phyloP scores from a whole-genome alignment of 257 asterid genomes.

The Henckelia pumila region DNA sequence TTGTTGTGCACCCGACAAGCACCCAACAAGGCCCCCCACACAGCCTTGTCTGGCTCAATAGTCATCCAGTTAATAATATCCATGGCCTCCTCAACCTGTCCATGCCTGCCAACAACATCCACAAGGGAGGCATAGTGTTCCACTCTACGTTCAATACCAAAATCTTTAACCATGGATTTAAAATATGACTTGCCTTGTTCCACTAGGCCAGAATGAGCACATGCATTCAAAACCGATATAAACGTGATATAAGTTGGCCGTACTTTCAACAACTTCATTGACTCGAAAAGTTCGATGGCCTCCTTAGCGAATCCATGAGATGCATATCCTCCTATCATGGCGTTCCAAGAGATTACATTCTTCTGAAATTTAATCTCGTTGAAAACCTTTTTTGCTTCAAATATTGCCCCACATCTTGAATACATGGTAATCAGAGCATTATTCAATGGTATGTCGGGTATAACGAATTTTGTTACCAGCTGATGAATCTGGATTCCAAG shows the following conservation, averaged over 20 bases:
- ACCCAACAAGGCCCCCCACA: conserved; percentile 87
- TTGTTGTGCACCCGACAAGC: conserved; percentile 73
- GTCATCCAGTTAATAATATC: conserved; percentile 54
- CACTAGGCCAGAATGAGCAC: conserved; percentile 79
- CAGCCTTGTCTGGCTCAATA: conserved; percentile 63
- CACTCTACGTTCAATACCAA: conserved; percentile 62
- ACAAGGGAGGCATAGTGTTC: conserved; percentile 82
- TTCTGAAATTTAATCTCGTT: conserved; percentile 48
- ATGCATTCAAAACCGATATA: conserved; percentile 77
- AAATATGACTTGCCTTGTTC: conserved; percentile 58
- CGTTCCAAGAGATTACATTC: conserved; percentile 84
- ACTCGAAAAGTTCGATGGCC: conserved; percentile 69
- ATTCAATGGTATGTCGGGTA: conserved; percentile 68
- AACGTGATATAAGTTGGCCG: conserved; percentile 69
- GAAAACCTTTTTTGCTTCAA: conserved; percentile 66
- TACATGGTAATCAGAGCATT: conserved; percentile 88
- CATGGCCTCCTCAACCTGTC: conserved; percentile 71
- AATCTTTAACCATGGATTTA: conserved; percentile 58
- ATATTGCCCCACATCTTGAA: conserved; percentile 72
- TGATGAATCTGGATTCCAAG: conserved; percentile 83
- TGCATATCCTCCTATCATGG: conserved; percentile 88
- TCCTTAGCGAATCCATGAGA: conserved; percentile 60
- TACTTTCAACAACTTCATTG: conserved; percentile 55
- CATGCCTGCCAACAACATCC: conserved; percentile 69
- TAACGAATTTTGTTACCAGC: conserved; percentile 45